Percentiles rank a stretch among this genome's conserved stretches.
Evolutionary conservation across 2,329 filamentous ascomycete genomes (phyloP).

Genomic region (Alternaria atra): DNA sequence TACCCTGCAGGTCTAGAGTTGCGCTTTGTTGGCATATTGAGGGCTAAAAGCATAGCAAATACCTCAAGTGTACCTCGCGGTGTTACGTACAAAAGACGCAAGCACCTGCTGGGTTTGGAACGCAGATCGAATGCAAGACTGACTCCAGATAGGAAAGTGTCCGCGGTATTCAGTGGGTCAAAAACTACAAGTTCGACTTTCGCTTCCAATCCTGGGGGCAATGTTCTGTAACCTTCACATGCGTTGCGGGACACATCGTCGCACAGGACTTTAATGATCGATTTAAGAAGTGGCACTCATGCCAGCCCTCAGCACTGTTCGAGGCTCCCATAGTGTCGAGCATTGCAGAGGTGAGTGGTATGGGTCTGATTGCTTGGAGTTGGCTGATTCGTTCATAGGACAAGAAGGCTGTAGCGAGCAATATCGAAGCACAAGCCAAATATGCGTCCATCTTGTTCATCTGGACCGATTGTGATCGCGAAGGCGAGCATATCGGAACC

Average conservation of each 20-base stretch:
- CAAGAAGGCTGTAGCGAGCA: constrained; percentile 81
- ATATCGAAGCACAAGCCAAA: constrained; percentile 82
- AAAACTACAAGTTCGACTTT: constrained; percentile 93
- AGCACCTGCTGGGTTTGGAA: not conserved
- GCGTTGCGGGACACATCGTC: constrained; percentile 87
- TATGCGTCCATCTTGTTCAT: constrained; percentile 83
- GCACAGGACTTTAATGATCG: constrained; percentile 77
- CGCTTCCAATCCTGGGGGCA: constrained; percentile 85
- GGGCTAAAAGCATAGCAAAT: not conserved
- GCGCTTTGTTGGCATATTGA: not conserved
- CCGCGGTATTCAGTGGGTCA: constrained; percentile 76
- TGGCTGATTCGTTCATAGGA: constrained; percentile 61
- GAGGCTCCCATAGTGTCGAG: constrained; percentile 76
- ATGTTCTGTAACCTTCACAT: constrained; percentile 91
- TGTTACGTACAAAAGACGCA: not conserved
- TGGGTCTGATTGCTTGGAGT: not conserved
- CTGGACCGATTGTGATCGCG: constrained; percentile 98
- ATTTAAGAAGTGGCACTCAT: constrained; percentile 82
- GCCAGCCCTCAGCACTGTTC: constrained; percentile 81
- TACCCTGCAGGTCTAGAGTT: not conserved
- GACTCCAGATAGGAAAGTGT: constrained; percentile 67
- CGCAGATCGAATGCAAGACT: constrained; percentile 11
- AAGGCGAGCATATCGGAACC: constrained; percentile 94
- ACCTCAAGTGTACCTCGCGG: not conserved
- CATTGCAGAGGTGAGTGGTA: constrained; percentile 67